A percentile compares a stretch with the other conserved stretches of the same genome.
phyloP scores from a whole-genome alignment of 768 basidiomycete genomes.

The Solioccasus polychromus region DNA sequence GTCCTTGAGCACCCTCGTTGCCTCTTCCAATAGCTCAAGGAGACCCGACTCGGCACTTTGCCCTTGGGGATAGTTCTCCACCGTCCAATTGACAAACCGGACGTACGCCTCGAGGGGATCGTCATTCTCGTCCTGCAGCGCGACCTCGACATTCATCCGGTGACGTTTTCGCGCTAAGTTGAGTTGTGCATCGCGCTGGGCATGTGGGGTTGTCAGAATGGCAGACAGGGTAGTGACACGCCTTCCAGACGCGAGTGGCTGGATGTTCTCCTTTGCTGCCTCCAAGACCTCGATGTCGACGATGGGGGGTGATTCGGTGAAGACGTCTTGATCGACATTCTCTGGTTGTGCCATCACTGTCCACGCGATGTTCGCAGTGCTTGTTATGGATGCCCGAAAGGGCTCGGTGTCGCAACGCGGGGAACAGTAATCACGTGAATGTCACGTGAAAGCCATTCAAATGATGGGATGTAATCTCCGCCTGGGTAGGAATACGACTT shows the following conservation, averaged over 20 bases:
- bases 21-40: conserved; percentile 90
- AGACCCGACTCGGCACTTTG: conserved; percentile 85
- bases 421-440: conserved; percentile 20
- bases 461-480: background rate
- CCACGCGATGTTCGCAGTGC: conserved; percentile 1
- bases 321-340: conserved; percentile 41
- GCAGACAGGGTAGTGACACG: conserved; percentile 75
- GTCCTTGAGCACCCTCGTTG: conserved; percentile 81
- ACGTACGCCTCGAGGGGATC: conserved; percentile 85
- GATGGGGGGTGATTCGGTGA: conserved; percentile 42
- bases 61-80: conserved; percentile 94
- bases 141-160: conserved; percentile 68
- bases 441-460: conserved; percentile 9
- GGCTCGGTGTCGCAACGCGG: conserved; percentile 6
- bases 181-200: conserved; percentile 69
- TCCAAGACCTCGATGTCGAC: conserved; percentile 82
- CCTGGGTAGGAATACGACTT: too few relatives aligned
- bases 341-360: conserved; percentile 22
- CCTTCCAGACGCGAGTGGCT: conserved; percentile 75
- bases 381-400: background rate
- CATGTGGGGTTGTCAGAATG: conserved; percentile 73
- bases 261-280: conserved; percentile 85
- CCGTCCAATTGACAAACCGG: conserved; percentile 84
- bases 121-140: conserved; percentile 72
- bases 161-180: conserved; percentile 61